These are phyloP conservation scores for Fistulina hepatica DNA, from an alignment of 1,284 basidiomycete genomes.

Conservation along the genomic window DNA sequence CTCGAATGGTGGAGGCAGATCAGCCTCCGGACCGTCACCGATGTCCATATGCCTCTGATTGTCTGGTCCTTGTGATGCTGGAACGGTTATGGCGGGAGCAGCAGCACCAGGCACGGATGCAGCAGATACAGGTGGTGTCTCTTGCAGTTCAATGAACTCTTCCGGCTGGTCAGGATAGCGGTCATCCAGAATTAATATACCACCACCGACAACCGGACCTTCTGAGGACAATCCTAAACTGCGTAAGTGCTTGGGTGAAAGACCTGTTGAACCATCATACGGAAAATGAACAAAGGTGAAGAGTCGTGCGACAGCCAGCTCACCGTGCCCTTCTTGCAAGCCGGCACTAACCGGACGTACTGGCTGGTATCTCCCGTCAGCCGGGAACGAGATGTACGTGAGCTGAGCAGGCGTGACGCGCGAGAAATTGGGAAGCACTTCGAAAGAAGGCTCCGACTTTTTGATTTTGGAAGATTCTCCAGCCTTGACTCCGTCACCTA, in stretches of 20 bases:
- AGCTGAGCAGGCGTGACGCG: conserved; percentile 90
- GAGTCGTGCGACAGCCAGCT: no score
- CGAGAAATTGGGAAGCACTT: conserved; percentile 80
- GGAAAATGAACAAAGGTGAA: no score
- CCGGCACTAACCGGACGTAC: conserved; percentile 79
- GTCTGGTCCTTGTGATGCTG: conserved; percentile 2
- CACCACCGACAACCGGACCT: conserved; percentile 67
- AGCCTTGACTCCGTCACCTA: conserved; percentile 15
- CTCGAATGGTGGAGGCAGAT: conserved; percentile 71
- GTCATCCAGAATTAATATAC: conserved; percentile 74
- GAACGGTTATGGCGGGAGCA: conserved; percentile 1
- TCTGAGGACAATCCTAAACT: conserved; percentile 37
- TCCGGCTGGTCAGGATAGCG: conserved; percentile 51
- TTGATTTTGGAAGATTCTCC: conserved; percentile 31
- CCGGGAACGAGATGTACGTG: conserved; percentile 73
- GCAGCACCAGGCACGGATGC: conserved; percentile 14
- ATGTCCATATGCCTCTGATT: conserved; percentile 46
- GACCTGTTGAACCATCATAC: no score
- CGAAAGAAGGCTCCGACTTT: conserved; percentile 66
- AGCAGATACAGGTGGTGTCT: conserved; percentile 24
- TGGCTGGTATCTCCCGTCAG: conserved; percentile 77
- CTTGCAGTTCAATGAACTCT: conserved; percentile 67
- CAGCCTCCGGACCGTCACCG: conserved; percentile 69
- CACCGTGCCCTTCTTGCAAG: no score
- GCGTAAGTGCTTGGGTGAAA: no score